Conservation (phyloP, 306 rosid species). For the Dicorynia guianensis region DNA sequence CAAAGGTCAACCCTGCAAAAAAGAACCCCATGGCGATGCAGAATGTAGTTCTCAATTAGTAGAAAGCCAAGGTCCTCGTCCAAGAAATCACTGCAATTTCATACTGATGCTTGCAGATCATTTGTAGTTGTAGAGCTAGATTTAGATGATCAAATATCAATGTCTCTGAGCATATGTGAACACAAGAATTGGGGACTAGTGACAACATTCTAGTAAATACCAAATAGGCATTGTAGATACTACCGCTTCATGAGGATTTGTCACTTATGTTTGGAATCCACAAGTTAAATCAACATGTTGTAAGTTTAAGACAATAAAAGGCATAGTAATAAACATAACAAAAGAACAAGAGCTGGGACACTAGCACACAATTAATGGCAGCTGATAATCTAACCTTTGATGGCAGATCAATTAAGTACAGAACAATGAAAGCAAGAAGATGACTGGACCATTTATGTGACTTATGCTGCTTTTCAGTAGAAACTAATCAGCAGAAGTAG, state of each 20-base stretch:
- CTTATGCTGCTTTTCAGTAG: not conserved
- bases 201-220: not conserved
- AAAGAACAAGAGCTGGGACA: not conserved
- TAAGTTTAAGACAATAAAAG: not conserved
- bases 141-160: constrained; percentile 10
- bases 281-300: not conserved
- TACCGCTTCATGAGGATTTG: not conserved
- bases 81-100: constrained; percentile 27
- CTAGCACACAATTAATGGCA: not conserved
- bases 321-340: not conserved
- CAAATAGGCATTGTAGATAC: not conserved
- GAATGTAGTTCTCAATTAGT: constrained; percentile 43
- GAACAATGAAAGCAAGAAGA: not conserved
- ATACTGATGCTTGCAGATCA: constrained; percentile 27
- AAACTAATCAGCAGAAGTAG: not conserved
- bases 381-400: not conserved
- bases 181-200: not conserved
- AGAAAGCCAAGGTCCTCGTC: constrained; percentile 28
- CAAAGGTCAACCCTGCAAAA: constrained; percentile 93
- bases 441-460: not conserved
- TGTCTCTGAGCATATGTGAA: not conserved
- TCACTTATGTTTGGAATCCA: not conserved
- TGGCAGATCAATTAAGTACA: not conserved
- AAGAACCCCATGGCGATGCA: constrained; percentile 29
- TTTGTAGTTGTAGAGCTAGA: not conserved